These are phyloP conservation scores for Mortierella hygrophila DNA, from an alignment of 192 early-diverging fungal genomes.

Conservation along the genomic window DNA sequence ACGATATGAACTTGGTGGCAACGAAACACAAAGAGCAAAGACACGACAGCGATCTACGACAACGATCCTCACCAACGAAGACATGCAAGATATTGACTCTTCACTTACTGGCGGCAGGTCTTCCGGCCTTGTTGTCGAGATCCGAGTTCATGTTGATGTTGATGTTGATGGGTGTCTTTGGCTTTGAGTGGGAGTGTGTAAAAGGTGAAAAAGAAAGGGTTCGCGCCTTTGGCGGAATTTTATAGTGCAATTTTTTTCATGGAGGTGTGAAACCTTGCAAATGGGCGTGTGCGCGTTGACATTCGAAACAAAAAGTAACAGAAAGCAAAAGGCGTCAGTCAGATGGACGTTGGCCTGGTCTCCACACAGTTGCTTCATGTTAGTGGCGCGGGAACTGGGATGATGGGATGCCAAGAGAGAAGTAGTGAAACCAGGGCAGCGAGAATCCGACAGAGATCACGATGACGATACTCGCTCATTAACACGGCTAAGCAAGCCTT, in stretches of 20 bases:
- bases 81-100: background rate
- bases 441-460: background rate
- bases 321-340: background rate
- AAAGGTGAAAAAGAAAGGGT: background rate
- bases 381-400: background rate
- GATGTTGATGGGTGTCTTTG: background rate
- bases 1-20: background rate
- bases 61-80: background rate
- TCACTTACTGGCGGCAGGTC: conserved; percentile 41
- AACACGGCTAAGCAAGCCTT: too few relatives aligned
- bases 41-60: background rate
- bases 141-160: conserved; percentile 39
- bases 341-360: background rate
- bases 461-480: background rate
- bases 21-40: background rate
- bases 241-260: background rate
- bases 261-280: background rate
- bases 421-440: too few relatives aligned
- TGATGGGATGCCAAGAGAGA: too few relatives aligned
- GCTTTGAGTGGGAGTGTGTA: background rate
- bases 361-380: background rate
- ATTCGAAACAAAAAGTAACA: background rate
- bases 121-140: conserved; percentile 40
- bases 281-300: background rate
- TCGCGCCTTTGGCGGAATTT: too few relatives aligned